Evolutionary conservation across 2,329 filamentous ascomycete genomes (phyloP).

Genomic region (Trichoderma pleuroti): DNA sequence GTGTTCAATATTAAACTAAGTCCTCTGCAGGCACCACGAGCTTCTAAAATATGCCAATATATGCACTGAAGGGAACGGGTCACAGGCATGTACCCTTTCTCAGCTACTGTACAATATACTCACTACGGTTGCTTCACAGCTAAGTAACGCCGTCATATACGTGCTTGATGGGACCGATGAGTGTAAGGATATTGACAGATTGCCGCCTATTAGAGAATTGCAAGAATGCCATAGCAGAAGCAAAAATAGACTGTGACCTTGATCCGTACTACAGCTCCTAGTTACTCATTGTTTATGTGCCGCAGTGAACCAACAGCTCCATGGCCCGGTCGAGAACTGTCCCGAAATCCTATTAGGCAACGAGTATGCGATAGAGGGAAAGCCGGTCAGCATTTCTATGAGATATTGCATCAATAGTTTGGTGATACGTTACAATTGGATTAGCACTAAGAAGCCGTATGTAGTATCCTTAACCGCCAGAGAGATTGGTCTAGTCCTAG

Average conservation of each 20-base stretch:
- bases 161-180: neutral
- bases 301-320: neutral
- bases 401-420: neutral
- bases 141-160: neutral
- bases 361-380: neutral
- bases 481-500: neutral
- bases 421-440: neutral
- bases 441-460: neutral
- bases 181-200: neutral
- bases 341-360: neutral
- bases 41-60: neutral
- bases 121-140: neutral
- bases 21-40: neutral
- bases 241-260: neutral
- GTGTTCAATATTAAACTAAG: neutral
- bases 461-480: neutral
- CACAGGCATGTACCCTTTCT: neutral
- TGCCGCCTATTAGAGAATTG: neutral
- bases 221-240: neutral
- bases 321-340: neutral
- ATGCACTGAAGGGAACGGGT: neutral
- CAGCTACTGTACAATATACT: neutral
- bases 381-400: neutral
- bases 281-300: neutral
- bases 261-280: neutral